phyloP scores from a whole-genome alignment of 2,329 filamentous ascomycete species.

The Aspergillus texensis region DNA sequence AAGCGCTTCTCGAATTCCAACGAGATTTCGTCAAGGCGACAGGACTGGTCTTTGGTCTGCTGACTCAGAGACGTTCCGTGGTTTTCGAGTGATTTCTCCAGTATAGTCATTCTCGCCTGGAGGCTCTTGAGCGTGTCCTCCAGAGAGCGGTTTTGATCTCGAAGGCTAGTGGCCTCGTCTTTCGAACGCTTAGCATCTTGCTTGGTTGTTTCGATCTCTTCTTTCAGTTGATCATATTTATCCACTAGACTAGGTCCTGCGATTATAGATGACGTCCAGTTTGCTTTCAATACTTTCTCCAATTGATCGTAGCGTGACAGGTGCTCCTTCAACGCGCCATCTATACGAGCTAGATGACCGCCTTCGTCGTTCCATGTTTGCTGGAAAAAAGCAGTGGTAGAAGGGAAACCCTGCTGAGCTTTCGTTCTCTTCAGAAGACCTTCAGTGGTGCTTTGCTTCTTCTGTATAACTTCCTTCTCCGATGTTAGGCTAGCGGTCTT shows the following conservation, averaged over 20 bases:
- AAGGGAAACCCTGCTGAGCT: slow-evolving; percentile 25
- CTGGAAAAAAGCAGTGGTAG: slow-evolving; percentile 25
- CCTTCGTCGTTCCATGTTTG: slow-evolving; percentile 22
- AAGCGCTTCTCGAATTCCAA: slow-evolving; percentile 1
- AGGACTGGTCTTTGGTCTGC: not conserved
- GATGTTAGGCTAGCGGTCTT: slow-evolving; percentile 29
- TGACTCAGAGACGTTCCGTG: not conserved
- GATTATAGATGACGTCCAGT: slow-evolving; percentile 10
- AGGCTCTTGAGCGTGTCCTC: not conserved
- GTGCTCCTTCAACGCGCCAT: slow-evolving; percentile 23
- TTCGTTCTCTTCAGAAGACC: slow-evolving; percentile 37
- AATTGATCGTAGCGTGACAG: slow-evolving; percentile 18
- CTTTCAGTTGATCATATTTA: slow-evolving; percentile 22
- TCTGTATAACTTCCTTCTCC: slow-evolving; percentile 29
- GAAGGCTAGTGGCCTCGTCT: slow-evolving; percentile 3
- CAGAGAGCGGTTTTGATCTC: slow-evolving; percentile 1
- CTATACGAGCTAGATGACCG: slow-evolving; percentile 23
- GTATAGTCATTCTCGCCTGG: not conserved
- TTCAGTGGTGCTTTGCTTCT: slow-evolving; percentile 37
- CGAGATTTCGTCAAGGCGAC: not conserved
- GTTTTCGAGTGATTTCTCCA: slow-evolving; percentile 1
- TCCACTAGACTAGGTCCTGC: slow-evolving; percentile 6
- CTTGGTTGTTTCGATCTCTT: slow-evolving; percentile 11
- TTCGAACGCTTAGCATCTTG: slow-evolving; percentile 4
- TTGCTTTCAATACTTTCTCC: slow-evolving; percentile 17